Conservation (phyloP, 75 land plant genomes). For the Cryptomeria japonica region DNA sequence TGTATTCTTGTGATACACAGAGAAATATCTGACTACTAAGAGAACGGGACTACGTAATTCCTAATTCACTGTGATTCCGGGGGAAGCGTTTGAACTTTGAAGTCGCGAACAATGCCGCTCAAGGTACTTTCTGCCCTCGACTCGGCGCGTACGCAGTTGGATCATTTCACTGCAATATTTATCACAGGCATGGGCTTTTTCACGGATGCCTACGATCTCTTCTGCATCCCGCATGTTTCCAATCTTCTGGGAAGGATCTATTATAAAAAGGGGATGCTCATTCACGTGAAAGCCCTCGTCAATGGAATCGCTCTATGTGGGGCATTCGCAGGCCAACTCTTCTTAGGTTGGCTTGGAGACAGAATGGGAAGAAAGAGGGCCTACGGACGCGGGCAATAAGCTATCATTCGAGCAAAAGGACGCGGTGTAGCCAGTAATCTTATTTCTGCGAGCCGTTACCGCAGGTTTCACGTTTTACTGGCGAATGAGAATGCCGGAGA, state of each 20-base stretch:
- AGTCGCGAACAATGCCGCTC: not conserved
- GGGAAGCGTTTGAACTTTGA: no score
- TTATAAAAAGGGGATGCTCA: not conserved
- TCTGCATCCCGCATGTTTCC: no score
- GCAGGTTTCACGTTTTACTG: no score
- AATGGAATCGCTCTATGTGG: no score
- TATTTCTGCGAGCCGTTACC: constrained; percentile 35
- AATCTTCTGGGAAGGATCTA: not conserved
- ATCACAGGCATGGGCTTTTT: not conserved
- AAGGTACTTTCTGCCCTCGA: not conserved
- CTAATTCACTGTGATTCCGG: no score
- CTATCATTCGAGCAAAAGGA: constrained; percentile 44
- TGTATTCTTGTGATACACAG: no score
- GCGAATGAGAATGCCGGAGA: constrained; percentile 57
- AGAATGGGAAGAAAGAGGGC: constrained; percentile 18
- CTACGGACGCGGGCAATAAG: constrained; percentile 13
- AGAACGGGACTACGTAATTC: no score
- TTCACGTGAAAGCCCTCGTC: not conserved
- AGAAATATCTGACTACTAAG: no score
- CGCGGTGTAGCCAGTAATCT: constrained; percentile 63
- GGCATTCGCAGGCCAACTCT: no score
- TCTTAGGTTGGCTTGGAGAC: no score
- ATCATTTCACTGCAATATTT: no score
- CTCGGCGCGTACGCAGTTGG: not conserved
- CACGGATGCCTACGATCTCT: not conserved